A percentile compares a stretch with the other conserved stretches of the same genome.
These are phyloP conservation scores for Tricholoma bakamatsutake DNA, from an alignment of 768 basidiomycete genomes.

Conservation along the genomic window DNA sequence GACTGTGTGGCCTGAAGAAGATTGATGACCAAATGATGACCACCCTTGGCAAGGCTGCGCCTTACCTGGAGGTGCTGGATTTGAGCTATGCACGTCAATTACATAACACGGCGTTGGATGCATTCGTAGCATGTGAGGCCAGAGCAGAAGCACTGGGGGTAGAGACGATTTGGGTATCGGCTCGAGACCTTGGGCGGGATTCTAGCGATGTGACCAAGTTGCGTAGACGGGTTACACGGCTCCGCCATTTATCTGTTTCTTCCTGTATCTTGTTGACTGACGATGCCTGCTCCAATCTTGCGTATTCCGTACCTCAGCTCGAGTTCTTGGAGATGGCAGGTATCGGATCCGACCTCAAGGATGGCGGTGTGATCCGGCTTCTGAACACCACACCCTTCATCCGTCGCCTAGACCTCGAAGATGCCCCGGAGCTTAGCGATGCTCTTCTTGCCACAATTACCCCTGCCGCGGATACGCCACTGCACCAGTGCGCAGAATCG, in stretches of 20 bases:
- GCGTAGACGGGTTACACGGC: constrained; percentile 56
- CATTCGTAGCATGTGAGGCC: constrained; percentile 55
- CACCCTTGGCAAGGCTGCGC: constrained; percentile 62
- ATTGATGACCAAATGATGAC: constrained; percentile 56
- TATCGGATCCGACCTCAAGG: constrained; percentile 61
- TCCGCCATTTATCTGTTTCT: constrained; percentile 73
- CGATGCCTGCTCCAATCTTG: constrained; percentile 65
- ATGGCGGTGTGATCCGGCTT: constrained; percentile 69
- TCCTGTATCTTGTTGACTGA: constrained; percentile 69
- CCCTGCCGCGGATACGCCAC: constrained; percentile 24
- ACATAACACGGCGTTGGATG: constrained; percentile 71
- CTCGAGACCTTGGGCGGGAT: constrained; percentile 63
- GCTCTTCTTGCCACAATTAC: constrained; percentile 62
- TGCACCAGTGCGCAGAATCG: constrained; percentile 15
- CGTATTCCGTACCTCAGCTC: constrained; percentile 62
- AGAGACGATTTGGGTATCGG: constrained; percentile 45
- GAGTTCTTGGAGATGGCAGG: constrained; percentile 77
- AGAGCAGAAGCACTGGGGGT: constrained; percentile 25
- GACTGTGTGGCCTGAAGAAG: constrained; percentile 61
- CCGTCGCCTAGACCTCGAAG: constrained; percentile 80
- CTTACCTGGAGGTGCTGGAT: constrained; percentile 74
- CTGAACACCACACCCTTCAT: constrained; percentile 66
- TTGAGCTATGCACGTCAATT: constrained; percentile 66
- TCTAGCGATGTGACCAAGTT: constrained; percentile 41
- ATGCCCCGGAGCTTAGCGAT: constrained; percentile 71